Evolutionary conservation across 805 yeast genomes (phyloP).

Genomic region (Candida nitratophila): DNA sequence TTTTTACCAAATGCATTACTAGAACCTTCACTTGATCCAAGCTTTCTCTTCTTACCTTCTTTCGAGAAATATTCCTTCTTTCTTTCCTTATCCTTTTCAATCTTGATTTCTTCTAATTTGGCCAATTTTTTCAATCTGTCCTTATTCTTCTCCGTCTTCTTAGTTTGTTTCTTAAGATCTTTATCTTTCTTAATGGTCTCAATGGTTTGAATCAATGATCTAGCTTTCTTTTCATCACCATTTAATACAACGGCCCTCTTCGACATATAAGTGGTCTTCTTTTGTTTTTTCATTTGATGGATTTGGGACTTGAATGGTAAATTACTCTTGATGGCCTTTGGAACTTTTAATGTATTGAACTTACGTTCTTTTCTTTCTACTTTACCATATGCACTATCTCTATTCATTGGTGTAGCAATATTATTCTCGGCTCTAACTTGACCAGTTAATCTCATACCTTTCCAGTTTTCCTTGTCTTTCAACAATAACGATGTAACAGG

Average conservation of each 20-base stretch:
- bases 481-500: constrained; percentile 90
- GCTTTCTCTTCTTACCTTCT: constrained; percentile 58
- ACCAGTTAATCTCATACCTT: constrained; percentile 94
- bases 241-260: constrained; percentile 92
- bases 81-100: constrained; percentile 72
- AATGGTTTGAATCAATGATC: constrained; percentile 82
- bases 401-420: constrained; percentile 52
- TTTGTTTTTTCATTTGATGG: constrained; percentile 81
- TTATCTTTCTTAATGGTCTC: constrained; percentile 81
- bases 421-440: constrained; percentile 75
- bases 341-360: constrained; percentile 85
- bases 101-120: constrained; percentile 61
- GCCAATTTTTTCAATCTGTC: constrained; percentile 70
- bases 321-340: constrained; percentile 64
- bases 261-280: constrained; percentile 67
- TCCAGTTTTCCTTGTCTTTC: constrained; percentile 78
- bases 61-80: constrained; percentile 81
- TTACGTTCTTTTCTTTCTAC: constrained; percentile 78
- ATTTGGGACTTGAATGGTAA: constrained; percentile 93
- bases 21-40: constrained; percentile 22
- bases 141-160: constrained; percentile 68
- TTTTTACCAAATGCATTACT: constrained; percentile 21
- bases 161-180: constrained; percentile 65
- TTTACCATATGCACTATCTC: constrained; percentile 51
- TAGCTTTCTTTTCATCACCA: constrained; percentile 90